Base-by-base conservation (phyloP, 805 yeast species). In the Tetrapisispora fleetii region DNA sequence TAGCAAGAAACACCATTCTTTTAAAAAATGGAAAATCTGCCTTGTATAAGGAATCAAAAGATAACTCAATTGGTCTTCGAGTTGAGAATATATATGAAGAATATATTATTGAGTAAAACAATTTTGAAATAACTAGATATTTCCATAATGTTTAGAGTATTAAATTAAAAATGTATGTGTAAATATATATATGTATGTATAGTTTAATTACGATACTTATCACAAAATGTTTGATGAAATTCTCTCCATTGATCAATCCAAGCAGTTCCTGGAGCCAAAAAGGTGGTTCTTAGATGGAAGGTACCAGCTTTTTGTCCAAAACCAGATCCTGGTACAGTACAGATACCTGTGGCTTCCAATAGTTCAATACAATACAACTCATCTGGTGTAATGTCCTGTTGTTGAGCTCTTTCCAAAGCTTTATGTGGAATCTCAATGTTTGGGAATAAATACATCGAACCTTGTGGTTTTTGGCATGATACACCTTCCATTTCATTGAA, bases 361-460 rank as follows among this genome's bases (percentile, higher is more conserved):
- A 93, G 72, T 56, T 83, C 83, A 63, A 83, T 74, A 67, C 97
- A 90, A 71, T 93, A 93, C 54, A 85, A 79, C 64, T 85, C 96
- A 65, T 93, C 99, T 19, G 95, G 83, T 40, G 76, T 71, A 58
- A 79, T 62, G 22, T 78, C 79, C 30, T 64, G 60, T 48, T 73
- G 71, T 48, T 72, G 70, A 33, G 97, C 95, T 40, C 73, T 74
- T 27, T 71, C 72, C 44, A 79, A 71, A 14, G 88, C 89, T 54
- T 75, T 75, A 17, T 77, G 75, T 16, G 86, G 81, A 49, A 93
- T 70, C 33, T 77, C 65, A 50, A 93, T 69, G 54, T 72, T 75
- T 42, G 99, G 99, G 79, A 88, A 93, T 52, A 93, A 73, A 68
- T 93, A 93, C 99, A 93, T 91, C 39, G 99, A 97, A 56, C 99